Conservation (phyloP, 768 basidiomycete genomes). For the Mycena leptocephala region DNA sequence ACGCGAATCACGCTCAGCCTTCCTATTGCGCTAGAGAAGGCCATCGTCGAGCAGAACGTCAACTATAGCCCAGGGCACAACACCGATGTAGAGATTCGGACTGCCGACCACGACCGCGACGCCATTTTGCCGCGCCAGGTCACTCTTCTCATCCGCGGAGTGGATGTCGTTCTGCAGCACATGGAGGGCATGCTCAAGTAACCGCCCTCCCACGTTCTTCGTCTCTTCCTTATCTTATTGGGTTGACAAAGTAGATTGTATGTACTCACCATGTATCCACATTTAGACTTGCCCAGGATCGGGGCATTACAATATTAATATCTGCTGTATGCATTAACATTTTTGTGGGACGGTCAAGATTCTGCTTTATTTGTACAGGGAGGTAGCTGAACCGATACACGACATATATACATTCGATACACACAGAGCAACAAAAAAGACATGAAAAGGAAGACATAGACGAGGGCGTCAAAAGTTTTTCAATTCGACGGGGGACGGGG, state of each 20-base stretch:
- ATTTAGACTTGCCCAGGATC: not conserved
- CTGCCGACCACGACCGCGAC: conserved; percentile 11
- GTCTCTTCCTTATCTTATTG: not conserved
- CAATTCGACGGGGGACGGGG: conserved; percentile 43
- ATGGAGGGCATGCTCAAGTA: conserved; percentile 72
- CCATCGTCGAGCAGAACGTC: conserved; percentile 66
- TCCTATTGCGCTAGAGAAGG: conserved; percentile 82
- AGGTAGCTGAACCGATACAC: conserved; percentile 6
- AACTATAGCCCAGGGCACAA: conserved; percentile 32
- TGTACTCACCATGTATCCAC: conserved; percentile 2
- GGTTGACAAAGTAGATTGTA: conserved; percentile 10
- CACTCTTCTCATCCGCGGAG: conserved; percentile 72
- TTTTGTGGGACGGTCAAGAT: not conserved
- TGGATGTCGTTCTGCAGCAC: conserved; percentile 75
- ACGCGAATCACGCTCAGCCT: conserved; percentile 84
- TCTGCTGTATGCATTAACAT: not conserved
- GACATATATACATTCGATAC: conserved; percentile 13
- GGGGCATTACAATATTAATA: not conserved
- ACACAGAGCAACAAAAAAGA: not conserved
- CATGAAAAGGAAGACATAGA: conserved; percentile 10
- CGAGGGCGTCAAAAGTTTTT: not conserved
- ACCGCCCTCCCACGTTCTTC: not conserved
- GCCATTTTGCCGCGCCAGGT: conserved; percentile 71
- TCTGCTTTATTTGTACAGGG: not conserved
- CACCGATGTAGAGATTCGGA: not conserved